Percentiles rank a stretch among this genome's conserved stretches.
phyloP scores from a whole-genome alignment of 1,284 basidiomycete species.

The Ustilago curta region DNA sequence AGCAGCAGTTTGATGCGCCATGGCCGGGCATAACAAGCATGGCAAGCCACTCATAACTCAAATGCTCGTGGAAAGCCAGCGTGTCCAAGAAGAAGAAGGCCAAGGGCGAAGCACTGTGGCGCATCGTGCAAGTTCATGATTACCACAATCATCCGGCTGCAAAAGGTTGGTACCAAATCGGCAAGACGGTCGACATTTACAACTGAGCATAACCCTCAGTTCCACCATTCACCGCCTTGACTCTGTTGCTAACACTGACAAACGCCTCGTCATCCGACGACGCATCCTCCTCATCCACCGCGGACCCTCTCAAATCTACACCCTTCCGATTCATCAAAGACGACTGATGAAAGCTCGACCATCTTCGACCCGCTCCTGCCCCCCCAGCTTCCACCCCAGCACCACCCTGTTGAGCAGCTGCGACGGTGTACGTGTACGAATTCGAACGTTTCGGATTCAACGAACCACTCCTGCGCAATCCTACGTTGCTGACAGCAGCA shows the following conservation, averaged over 20 bases:
- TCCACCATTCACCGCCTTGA: not conserved
- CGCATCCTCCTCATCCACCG: conserved; percentile 44
- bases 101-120: too few relatives aligned
- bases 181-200: too few relatives aligned
- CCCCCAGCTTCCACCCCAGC: not conserved
- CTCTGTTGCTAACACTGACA: conserved; percentile 6
- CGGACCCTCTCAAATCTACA: conserved; percentile 27
- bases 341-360: conserved; percentile 40
- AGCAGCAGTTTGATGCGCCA: too few relatives aligned
- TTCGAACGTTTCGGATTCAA: conserved; percentile 33
- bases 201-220: not conserved
- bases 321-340: too few relatives aligned
- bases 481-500: not conserved
- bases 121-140: too few relatives aligned
- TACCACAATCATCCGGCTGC: too few relatives aligned
- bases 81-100: too few relatives aligned
- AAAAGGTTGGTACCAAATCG: too few relatives aligned
- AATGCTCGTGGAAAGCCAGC: too few relatives aligned
- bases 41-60: too few relatives aligned
- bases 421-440: conserved; percentile 35
- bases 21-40: too few relatives aligned
- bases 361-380: conserved; percentile 11
- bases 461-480: conserved; percentile 22
- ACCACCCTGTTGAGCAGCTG: not conserved
- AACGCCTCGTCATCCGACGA: conserved; percentile 19